Evolutionary conservation across 1,284 basidiomycete genomes (phyloP), one percentile per base, ranked within the genome.

Genomic region (Tetrapyrgos nigripes): DNA sequence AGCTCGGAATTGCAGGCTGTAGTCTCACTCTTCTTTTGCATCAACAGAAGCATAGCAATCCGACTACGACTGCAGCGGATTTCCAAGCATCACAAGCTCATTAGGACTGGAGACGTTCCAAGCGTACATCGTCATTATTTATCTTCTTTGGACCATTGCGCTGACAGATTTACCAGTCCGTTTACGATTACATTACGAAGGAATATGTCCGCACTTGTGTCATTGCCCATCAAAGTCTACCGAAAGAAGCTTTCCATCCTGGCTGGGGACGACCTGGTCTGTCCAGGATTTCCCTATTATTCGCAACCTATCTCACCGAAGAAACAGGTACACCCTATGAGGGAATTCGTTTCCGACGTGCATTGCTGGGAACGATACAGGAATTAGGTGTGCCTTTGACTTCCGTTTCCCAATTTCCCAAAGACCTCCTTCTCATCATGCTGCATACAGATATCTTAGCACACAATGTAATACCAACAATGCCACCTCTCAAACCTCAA

Each of bases 241-340:
- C 93, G 11, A 88, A 85, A 64, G 84, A 86, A 47, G 84, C 83
- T 1, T 76, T 78, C 60, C 93, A 92, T 64, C 85, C 89, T 60
- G 93, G 93, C 13, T 95, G 93, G 92, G 93, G 93, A 17, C 76
- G 80, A 64, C 92, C 88, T 59, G 89, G 90, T 87, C 62, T 57
- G 83, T 73, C 4, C 23, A n/a, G n/a, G n/a, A n/a, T 40, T 23
- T 50, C 23, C 19, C 44, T 2, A 23, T 52, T 33, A 19, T 51
- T 43, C 17, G 19, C 21, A 0, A 8, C 3, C 21, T 21, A 10
- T 21, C 13, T 24, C 28, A 8, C 8, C 24, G 44, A 19, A 26
- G n/a, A 21, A 28, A 13, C 67, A 84, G 90, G 85, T 19, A 86
- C 85, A 1, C 80, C 80, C 62, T 83, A 84, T 66, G 81, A 78